These are phyloP conservation scores for Yamadazyma mexicana DNA, from an alignment of 1,139 yeast genomes.

Conservation along the genomic window DNA sequence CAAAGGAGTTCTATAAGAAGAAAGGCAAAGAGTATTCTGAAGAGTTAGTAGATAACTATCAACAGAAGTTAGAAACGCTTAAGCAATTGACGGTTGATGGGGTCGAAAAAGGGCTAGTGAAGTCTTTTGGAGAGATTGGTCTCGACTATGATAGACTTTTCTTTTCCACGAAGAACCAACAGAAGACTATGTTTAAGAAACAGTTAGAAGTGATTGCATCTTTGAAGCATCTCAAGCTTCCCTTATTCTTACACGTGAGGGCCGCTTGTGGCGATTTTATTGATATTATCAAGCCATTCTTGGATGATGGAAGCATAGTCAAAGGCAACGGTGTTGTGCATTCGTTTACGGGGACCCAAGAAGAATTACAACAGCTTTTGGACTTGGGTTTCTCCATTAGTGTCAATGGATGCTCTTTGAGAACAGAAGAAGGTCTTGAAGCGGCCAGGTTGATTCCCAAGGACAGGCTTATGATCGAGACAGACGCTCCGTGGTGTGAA, in stretches of 20 bases:
- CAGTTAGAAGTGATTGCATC: constrained; percentile 67
- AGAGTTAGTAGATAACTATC: constrained; percentile 23
- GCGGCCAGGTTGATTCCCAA: constrained; percentile 70
- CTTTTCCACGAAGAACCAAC: constrained; percentile 69
- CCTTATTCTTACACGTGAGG: constrained; percentile 88
- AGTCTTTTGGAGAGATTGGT: constrained; percentile 91
- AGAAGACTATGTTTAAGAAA: constrained; percentile 60
- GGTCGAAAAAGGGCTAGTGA: constrained; percentile 47
- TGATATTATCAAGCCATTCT: constrained; percentile 54
- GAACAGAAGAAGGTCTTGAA: constrained; percentile 68
- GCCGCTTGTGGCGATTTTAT: constrained; percentile 83
- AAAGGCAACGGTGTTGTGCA: constrained; percentile 74
- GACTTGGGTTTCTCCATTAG: constrained; percentile 71
- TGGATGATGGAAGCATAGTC: constrained; percentile 40
- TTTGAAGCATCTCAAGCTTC: constrained; percentile 52
- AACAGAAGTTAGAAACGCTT: constrained; percentile 47
- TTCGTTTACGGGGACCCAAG: constrained; percentile 85
- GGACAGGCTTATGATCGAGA: constrained; percentile 73
- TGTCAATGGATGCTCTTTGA: constrained; percentile 89
- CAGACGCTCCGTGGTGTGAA: constrained; percentile 99
- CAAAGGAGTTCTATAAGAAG: constrained; percentile 48
- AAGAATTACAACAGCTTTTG: constrained; percentile 55
- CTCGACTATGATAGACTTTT: constrained; percentile 89
- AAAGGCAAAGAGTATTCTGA: constrained; percentile 22
- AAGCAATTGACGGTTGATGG: constrained; percentile 53